These are phyloP conservation scores for Vaccinium darrowii DNA, from an alignment of 148 eudicot species.

Conservation along the genomic window DNA sequence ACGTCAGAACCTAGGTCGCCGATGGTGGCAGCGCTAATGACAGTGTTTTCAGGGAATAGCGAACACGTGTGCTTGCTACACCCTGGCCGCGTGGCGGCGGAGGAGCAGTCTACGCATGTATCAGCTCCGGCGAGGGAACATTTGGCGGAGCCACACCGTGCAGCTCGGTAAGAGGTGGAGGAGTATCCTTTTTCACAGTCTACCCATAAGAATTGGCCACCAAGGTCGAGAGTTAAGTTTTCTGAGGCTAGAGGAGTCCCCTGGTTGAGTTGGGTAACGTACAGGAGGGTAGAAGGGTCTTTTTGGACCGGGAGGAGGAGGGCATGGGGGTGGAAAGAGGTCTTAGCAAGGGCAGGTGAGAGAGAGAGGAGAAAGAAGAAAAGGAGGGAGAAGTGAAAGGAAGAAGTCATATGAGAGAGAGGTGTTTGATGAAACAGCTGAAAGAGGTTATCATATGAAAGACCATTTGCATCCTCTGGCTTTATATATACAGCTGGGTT, in stretches of 20 bases:
- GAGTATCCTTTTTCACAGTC: conserved; percentile 20
- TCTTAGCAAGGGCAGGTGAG: no score
- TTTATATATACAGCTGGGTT: no score
- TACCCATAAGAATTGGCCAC: no score
- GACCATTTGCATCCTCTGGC: background rate
- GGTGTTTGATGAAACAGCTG: background rate
- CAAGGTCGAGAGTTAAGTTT: no score
- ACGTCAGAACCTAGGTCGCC: conserved; percentile 35
- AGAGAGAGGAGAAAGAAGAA: no score
- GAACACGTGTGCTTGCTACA: conserved; percentile 35
- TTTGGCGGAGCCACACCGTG: conserved; percentile 43
- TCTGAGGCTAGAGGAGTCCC: no score
- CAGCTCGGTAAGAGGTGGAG: conserved; percentile 47
- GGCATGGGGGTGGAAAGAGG: no score
- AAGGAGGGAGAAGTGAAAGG: no score
- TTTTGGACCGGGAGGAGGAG: no score
- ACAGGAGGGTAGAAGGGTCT: no score
- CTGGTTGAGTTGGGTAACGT: no score
- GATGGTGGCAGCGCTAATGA: background rate
- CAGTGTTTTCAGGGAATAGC: conserved; percentile 24
- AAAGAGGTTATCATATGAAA: background rate
- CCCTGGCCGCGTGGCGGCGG: conserved; percentile 4
- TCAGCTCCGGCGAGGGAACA: conserved; percentile 42
- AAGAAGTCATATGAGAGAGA: background rate
- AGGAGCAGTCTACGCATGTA: background rate